These are phyloP conservation scores for Colletotrichum gigasporum DNA, from an alignment of 2,329 filamentous ascomycete species.

Conservation along the genomic window DNA sequence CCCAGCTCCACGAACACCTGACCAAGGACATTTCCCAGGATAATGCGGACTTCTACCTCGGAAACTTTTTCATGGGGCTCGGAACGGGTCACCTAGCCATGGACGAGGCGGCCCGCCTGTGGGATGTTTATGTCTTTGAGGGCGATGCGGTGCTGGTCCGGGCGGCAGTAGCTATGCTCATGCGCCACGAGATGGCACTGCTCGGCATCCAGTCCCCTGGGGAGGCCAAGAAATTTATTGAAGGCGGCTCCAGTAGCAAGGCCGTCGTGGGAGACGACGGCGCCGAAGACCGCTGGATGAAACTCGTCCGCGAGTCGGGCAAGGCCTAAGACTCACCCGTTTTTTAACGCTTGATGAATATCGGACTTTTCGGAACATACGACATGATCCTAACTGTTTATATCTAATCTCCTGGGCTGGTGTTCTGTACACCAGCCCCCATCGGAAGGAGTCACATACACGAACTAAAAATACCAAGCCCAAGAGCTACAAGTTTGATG, in stretches of 20 bases:
- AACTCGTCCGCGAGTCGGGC: conserved; percentile 49
- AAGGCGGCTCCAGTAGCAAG: conserved; percentile 35
- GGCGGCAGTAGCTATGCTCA: conserved; percentile 74
- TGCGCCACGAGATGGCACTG: conserved; percentile 61
- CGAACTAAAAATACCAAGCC: conserved; percentile 7
- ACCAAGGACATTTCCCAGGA: conserved; percentile 56
- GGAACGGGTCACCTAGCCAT: conserved; percentile 72
- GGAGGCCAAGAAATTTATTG: conserved; percentile 53
- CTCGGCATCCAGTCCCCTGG: conserved; percentile 54
- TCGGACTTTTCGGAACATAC: conserved; percentile 24
- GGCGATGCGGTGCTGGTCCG: conserved; percentile 78
- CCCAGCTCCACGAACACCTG: conserved; percentile 71
- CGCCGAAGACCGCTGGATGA: conserved; percentile 60
- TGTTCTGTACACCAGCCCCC: neutral
- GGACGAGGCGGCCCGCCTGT: conserved; percentile 77
- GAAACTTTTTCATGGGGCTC: conserved; percentile 68
- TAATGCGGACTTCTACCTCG: conserved; percentile 64
- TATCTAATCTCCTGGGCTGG: conserved; percentile 31
- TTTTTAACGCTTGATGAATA: conserved; percentile 30
- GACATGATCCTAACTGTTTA: conserved; percentile 33
- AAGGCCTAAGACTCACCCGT: conserved; percentile 39
- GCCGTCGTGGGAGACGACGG: conserved; percentile 40
- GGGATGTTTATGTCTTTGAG: conserved; percentile 87
- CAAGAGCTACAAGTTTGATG: neutral
- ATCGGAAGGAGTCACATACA: conserved; percentile 20